These are phyloP conservation scores for Chytridiales sp. DNA, from an alignment of 371 early-diverging fungal genomes.

Conservation along the genomic window DNA sequence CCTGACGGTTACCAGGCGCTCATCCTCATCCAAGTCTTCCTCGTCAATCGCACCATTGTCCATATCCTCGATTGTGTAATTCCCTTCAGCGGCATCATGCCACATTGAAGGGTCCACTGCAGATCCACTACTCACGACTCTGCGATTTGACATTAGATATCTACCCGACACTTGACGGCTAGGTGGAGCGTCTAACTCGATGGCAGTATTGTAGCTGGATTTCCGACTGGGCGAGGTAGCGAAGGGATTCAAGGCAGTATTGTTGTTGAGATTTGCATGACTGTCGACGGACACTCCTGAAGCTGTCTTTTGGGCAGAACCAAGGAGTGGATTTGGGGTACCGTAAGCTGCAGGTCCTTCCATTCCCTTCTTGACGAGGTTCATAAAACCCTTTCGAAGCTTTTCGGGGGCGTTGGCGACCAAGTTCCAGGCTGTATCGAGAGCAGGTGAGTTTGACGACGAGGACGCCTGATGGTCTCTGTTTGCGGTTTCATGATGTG, in stretches of 20 bases:
- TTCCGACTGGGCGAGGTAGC: not conserved
- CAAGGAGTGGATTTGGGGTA: too few relatives aligned
- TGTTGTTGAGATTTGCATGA: not conserved
- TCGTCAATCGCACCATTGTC: not conserved
- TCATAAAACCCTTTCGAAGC: slow-evolving; percentile 4
- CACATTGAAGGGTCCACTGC: not conserved
- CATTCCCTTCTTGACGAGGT: slow-evolving; percentile 6
- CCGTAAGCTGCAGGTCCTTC: not conserved
- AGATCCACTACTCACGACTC: not conserved
- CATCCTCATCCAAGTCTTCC: not conserved
- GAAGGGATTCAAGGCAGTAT: not conserved
- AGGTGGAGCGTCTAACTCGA: slow-evolving; percentile 3
- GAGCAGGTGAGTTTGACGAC: not conserved
- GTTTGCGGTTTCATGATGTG: not conserved
- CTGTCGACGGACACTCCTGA: not conserved
- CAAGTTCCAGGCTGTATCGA: not conserved
- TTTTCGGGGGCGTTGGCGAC: slow-evolving; percentile 5
- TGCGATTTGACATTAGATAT: not conserved
- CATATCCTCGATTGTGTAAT: not conserved
- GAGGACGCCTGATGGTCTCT: not conserved
- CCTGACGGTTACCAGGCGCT: not conserved
- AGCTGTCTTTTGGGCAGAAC: too few relatives aligned
- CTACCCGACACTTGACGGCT: not conserved
- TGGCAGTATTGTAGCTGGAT: slow-evolving; percentile 9
- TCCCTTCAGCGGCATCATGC: not conserved